Evolutionary conservation across 2,329 filamentous ascomycete genomes (phyloP), one percentile per base, ranked within the genome.

Genomic region (Diaporthe caulivora): DNA sequence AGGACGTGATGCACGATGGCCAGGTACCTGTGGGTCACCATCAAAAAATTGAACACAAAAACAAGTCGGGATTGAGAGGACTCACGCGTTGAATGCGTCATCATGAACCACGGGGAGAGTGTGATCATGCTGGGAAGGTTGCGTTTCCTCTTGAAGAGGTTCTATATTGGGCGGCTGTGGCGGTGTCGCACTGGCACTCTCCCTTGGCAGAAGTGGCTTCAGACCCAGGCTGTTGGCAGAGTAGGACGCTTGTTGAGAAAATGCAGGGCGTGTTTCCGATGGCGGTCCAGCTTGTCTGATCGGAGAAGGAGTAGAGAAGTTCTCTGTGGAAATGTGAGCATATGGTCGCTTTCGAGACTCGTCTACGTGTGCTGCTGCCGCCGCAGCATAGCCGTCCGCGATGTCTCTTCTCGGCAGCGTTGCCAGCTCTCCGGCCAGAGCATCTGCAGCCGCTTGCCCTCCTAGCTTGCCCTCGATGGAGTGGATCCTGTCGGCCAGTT

Each of bases 401-500:
- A 83, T 82, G 8, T 81, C 80, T 58, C 82, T 81, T 42, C 82
- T 80, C 3, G 77, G 75, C 6, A 79, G 75, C 21, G 78, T 79
- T 5, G 83, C 78, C 24, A 84, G 76, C 37, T 88, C 86, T 10
- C 74, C 68, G 31, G 71, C 71, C n/a, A 88, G 82, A n/a, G 84
- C 81, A 70, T 87, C 85, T 70, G 85, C 72, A 82, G 79, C 53
- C 78, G 83, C 74, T 47, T 89, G 87, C 11, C 84, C 86, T 64
- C 55, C 69, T 72, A 97, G 90, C 80, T 94, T 93, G 76, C 92
- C 93, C 80, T 97, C 95, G 58, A 98, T 92, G 55, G 90, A 92
- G 78, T 95, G 92, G 74, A 98, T 91, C 34, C 95, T 88, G 80
- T 97, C 95, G 31, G 95, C 94, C 29, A 98, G 88, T 81, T 97